Percentiles rank a stretch among this genome's conserved stretches.
phyloP scores from a whole-genome alignment of 352 stramenopile genomes.

The Pythium chondricola region DNA sequence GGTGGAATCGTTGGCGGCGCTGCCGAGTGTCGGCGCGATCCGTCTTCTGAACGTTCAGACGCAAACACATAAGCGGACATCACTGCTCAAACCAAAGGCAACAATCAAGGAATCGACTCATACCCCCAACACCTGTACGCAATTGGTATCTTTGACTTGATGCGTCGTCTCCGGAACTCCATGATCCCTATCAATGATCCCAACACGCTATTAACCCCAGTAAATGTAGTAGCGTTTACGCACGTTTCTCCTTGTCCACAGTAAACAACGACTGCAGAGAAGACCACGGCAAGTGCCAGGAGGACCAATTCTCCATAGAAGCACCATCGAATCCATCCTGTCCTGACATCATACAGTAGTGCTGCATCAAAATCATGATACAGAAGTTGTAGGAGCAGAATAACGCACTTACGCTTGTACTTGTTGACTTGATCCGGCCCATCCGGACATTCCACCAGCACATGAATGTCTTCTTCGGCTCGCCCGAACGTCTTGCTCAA shows the following conservation, averaged over 20 bases:
- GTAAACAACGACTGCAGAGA: slow-evolving; percentile 20
- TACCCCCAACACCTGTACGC: slow-evolving; percentile 21
- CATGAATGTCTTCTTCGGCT: slow-evolving; percentile 7
- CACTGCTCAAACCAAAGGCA: slow-evolving; percentile 13
- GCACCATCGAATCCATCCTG: slow-evolving; percentile 20
- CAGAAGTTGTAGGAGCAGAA: slow-evolving; percentile 14
- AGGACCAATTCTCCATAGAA: slow-evolving; percentile 18
- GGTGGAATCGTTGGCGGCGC: slow-evolving; percentile 10
- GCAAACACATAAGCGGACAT: background rate
- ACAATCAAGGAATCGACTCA: slow-evolving; percentile 22
- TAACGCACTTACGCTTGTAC: slow-evolving; percentile 24
- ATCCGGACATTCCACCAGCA: slow-evolving; percentile 13
- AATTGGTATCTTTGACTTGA: slow-evolving; percentile 22
- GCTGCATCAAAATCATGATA: slow-evolving; percentile 17
- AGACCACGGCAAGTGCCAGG: slow-evolving; percentile 18
- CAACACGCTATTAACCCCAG: slow-evolving; percentile 20
- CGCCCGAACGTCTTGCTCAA: slow-evolving; percentile 11
- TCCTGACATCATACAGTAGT: slow-evolving; percentile 21
- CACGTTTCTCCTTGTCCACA: slow-evolving; percentile 21
- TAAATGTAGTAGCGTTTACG: slow-evolving; percentile 15
- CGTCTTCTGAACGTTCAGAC: background rate
- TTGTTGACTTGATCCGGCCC: no score
- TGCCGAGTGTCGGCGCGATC: slow-evolving; percentile 4
- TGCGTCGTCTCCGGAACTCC: slow-evolving; percentile 13
- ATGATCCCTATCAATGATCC: slow-evolving; percentile 21